These are phyloP conservation scores for Trametes pubescens DNA, from an alignment of 1,284 basidiomycete species.

Conservation along the genomic window DNA sequence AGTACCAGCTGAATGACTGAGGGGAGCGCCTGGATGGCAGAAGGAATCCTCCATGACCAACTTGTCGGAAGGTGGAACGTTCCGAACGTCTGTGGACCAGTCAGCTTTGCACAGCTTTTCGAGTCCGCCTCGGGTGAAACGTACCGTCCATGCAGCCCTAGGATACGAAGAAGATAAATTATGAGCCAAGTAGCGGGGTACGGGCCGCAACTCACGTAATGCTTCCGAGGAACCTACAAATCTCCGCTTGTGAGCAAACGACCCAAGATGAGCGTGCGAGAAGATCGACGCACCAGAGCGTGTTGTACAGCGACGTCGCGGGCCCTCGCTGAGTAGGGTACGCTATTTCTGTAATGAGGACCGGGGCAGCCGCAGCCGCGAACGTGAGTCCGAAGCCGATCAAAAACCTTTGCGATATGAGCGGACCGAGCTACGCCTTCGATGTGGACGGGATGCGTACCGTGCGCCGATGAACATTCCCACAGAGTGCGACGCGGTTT, in stretches of 20 bases:
- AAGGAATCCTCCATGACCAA: constrained; percentile 71
- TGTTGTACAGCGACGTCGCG: constrained; percentile 62
- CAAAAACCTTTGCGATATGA: constrained; percentile 47
- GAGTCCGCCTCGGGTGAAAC: constrained; percentile 15
- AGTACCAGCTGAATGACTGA: constrained; percentile 61
- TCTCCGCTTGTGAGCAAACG: constrained; percentile 3
- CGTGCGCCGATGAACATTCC: constrained; percentile 86
- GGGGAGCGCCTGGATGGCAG: constrained; percentile 65
- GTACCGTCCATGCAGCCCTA: constrained; percentile 60
- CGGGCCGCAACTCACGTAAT: constrained; percentile 50
- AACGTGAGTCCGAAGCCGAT: constrained; percentile 66
- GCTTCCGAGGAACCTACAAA: constrained; percentile 46
- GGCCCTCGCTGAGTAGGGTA: constrained; percentile 62
- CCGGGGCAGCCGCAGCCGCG: constrained; percentile 57
- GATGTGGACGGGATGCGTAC: constrained; percentile 41
- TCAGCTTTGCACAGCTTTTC: constrained; percentile 9
- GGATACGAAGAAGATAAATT: neutral
- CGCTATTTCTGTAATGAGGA: constrained; percentile 63
- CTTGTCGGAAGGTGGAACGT: constrained; percentile 59
- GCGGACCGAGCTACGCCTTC: constrained; percentile 2
- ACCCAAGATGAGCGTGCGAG: neutral
- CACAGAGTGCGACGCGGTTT: constrained; percentile 76
- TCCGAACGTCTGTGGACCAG: constrained; percentile 56
- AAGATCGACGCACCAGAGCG: constrained; percentile 54
- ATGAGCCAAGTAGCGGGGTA: neutral